A percentile compares a stretch with the other conserved stretches of the same genome.
Evolutionary conservation across 345 rosid species (phyloP).

Genomic region (Populus nigra): DNA sequence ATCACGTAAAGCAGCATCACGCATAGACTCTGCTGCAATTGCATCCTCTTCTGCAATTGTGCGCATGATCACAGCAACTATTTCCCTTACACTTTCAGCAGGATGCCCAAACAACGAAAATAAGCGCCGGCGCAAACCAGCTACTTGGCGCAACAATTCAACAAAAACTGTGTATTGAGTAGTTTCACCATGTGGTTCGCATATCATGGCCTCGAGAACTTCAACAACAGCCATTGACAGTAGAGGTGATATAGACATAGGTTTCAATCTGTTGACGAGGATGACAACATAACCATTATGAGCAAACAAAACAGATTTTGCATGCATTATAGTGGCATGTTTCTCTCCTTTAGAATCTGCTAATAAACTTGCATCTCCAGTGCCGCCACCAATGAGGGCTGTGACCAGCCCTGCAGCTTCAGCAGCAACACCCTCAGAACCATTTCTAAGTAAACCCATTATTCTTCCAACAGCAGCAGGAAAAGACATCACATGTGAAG

Average conservation of each 20-base stretch:
- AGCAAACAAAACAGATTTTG: constrained; percentile 86
- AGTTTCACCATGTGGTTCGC: constrained; percentile 98
- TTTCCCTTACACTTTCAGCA: constrained; percentile 96
- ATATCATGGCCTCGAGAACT: constrained; percentile 96
- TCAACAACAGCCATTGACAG: constrained; percentile 96
- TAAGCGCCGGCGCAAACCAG: constrained; percentile 90
- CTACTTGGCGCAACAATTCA: constrained; percentile 91
- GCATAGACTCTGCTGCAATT: constrained; percentile 99
- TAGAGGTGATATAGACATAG: constrained; percentile 91
- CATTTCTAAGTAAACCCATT: constrained; percentile 97
- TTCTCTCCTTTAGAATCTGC: constrained; percentile 83
- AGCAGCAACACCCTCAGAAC: constrained; percentile 96
- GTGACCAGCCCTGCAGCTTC: constrained; percentile 90
- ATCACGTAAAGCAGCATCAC: constrained; percentile 98
- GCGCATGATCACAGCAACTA: constrained; percentile 95
- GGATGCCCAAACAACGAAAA: constrained; percentile 99
- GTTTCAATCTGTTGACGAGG: constrained; percentile 86
- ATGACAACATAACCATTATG: constrained; percentile 67
- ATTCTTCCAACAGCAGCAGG: constrained; percentile 99
- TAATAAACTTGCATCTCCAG: constrained; percentile 54
- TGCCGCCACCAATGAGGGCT: constrained; percentile 81
- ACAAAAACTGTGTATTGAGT: constrained; percentile 94
- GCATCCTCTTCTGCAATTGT: constrained; percentile 99
- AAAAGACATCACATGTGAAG: constrained; percentile 95
- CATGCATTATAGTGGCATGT: constrained; percentile 95